A percentile compares a stretch with the other conserved stretches of the same genome.
These are phyloP conservation scores for Fusarium algeriense DNA, from an alignment of 2,329 filamentous ascomycete genomes.

Conservation along the genomic window DNA sequence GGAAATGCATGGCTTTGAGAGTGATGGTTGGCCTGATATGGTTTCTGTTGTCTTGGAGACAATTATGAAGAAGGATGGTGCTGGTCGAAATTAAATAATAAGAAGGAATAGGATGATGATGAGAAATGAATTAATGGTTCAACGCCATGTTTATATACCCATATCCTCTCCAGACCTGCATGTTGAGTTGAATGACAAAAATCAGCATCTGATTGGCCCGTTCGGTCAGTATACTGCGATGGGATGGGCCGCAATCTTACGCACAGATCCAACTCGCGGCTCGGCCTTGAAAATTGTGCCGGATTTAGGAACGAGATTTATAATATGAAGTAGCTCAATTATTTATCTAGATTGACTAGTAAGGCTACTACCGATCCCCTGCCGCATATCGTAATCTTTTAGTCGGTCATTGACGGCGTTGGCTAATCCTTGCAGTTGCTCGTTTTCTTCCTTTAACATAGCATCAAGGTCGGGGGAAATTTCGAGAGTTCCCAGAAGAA, in stretches of 20 bases:
- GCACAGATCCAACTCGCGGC: not conserved
- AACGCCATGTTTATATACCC: slow-evolving; percentile 17
- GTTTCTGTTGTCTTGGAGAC: not conserved
- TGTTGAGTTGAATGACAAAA: not conserved
- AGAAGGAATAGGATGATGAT: not conserved
- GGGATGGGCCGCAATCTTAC: not conserved
- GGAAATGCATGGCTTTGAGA: slow-evolving; percentile 51
- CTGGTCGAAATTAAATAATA: accelerated
- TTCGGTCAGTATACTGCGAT: slow-evolving; percentile 28
- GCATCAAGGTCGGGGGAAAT: slow-evolving; percentile 45
- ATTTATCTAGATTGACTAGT: not conserved
- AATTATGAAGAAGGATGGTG: not conserved
- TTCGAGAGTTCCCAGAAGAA: slow-evolving; percentile 52
- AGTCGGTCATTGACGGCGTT: slow-evolving; percentile 49
- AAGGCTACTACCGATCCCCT: not conserved
- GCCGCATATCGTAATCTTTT: slow-evolving; percentile 45
- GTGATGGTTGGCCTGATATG: not conserved
- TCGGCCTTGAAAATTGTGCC: not conserved
- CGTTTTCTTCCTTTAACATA: slow-evolving; percentile 49
- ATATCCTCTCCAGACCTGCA: no score
- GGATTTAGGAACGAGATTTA: not conserved
- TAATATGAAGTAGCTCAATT: accelerated
- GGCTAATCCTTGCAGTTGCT: slow-evolving; percentile 49
- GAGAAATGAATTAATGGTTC: not conserved
- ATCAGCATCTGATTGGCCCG: slow-evolving; percentile 24